Conservation (phyloP, 257 asterid species). For the Solanum gracilifrons region DNA sequence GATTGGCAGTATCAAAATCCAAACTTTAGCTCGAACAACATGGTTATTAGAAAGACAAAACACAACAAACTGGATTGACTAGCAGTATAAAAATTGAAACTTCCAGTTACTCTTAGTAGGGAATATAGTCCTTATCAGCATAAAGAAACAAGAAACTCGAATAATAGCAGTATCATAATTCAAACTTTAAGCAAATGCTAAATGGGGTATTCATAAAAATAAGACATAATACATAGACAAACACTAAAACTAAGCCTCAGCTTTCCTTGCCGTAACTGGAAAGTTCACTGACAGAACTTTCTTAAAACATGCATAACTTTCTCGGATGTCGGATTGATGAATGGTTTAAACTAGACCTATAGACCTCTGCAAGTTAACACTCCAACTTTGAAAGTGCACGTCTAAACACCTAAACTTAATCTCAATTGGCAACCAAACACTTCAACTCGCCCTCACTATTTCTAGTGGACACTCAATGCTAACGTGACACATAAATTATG, state of each 20-base stretch:
- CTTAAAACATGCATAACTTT: background rate
- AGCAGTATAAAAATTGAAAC: background rate
- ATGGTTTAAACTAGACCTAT: background rate
- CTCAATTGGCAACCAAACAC: background rate
- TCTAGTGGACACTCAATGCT: background rate
- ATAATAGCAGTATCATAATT: background rate
- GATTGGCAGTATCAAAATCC: background rate
- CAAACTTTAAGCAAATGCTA: background rate
- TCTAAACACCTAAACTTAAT: too few species aligned
- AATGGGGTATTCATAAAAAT: background rate
- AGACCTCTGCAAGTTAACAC: background rate
- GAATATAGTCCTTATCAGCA: background rate
- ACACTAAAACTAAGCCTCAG: background rate
- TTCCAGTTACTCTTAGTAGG: background rate
- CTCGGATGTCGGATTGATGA: background rate
- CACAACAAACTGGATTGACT: background rate
- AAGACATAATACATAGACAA: background rate
- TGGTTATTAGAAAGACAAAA: background rate
- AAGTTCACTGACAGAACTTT: background rate
- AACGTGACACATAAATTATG: background rate
- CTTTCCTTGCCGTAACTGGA: too few species aligned
- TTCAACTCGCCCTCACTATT: background rate
- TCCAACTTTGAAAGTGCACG: background rate
- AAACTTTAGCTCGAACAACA: background rate
- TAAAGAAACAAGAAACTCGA: background rate